phyloP scores from a whole-genome alignment of 805 yeast genomes.

The Pichia manshurica region DNA sequence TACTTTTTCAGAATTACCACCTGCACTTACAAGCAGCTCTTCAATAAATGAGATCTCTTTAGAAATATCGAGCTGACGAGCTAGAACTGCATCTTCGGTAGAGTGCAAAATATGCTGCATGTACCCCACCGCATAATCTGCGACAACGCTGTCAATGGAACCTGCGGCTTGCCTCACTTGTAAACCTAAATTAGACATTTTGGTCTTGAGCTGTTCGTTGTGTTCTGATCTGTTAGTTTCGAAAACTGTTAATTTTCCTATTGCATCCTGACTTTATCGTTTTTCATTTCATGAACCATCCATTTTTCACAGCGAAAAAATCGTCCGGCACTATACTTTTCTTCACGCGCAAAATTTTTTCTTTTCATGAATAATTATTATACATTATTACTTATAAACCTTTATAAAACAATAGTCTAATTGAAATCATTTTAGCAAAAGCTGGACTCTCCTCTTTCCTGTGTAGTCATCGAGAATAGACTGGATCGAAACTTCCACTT shows the following conservation, averaged over 20 bases:
- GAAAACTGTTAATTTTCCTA: too few species aligned
- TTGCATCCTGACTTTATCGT: too few species aligned
- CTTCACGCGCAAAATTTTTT: background rate
- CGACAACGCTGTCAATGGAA: conserved; percentile 76
- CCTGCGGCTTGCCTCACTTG: conserved; percentile 86
- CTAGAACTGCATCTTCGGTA: conserved; percentile 76
- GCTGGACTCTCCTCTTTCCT: conserved; percentile 87
- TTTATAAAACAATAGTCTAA: too few species aligned
- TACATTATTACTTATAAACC: too few species aligned
- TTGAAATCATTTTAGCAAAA: conserved; percentile 43
- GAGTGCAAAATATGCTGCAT: conserved; percentile 73
- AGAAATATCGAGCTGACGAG: conserved; percentile 62
- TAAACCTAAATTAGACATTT: conserved; percentile 32
- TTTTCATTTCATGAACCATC: background rate
- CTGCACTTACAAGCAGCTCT: conserved; percentile 69
- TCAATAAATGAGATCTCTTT: conserved; percentile 65
- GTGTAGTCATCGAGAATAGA: conserved; percentile 80
- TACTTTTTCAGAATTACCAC: conserved; percentile 62
- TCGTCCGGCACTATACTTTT: background rate
- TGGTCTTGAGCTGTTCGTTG: background rate
- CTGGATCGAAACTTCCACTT: conserved; percentile 74
- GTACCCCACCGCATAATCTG: conserved; percentile 89
- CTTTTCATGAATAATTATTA: background rate
- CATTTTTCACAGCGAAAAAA: background rate
- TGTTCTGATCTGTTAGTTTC: too few species aligned